phyloP scores from a whole-genome alignment of 2,329 filamentous ascomycete species.

The Xylariaceae sp. region DNA sequence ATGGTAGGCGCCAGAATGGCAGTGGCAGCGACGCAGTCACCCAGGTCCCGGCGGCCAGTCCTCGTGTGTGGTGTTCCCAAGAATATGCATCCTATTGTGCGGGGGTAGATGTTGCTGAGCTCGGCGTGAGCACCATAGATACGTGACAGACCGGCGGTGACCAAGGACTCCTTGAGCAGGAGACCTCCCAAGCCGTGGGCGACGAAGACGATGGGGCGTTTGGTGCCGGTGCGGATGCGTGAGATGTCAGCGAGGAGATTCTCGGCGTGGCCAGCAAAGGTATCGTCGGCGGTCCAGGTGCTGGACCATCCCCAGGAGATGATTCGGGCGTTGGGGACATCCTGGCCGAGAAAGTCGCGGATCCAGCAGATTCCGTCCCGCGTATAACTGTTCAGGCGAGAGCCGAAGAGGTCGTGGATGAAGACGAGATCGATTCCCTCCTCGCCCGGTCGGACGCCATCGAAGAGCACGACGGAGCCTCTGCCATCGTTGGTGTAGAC shows the following conservation, averaged over 20 bases:
- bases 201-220: conserved; percentile 30
- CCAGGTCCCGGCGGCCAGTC: conserved; percentile 26
- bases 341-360: conserved; percentile 28
- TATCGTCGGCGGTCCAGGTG: conserved; percentile 20
- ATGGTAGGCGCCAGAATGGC: conserved; percentile 26
- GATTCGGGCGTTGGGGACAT: conserved; percentile 25
- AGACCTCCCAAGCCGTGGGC: conserved; percentile 31
- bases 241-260: conserved; percentile 27
- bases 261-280: conserved; percentile 28
- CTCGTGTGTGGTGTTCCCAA: conserved; percentile 29
- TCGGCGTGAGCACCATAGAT: conserved; percentile 31
- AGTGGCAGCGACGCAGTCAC: conserved; percentile 27
- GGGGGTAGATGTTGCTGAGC: conserved; percentile 29
- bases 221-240: conserved; percentile 23
- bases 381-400: conserved; percentile 25
- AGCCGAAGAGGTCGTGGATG: conserved; percentile 29
- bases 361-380: conserved; percentile 29
- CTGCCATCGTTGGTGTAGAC: conserved; percentile 24
- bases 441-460: conserved; percentile 22
- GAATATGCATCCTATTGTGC: conserved; percentile 30
- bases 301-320: conserved; percentile 30
- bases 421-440: conserved; percentile 30
- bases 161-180: conserved; percentile 29
- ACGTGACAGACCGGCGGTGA: conserved; percentile 29
- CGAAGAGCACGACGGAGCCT: conserved; percentile 26